Evolutionary conservation across 768 basidiomycete species (phyloP).

Genomic region (Lactifluus rugatus): DNA sequence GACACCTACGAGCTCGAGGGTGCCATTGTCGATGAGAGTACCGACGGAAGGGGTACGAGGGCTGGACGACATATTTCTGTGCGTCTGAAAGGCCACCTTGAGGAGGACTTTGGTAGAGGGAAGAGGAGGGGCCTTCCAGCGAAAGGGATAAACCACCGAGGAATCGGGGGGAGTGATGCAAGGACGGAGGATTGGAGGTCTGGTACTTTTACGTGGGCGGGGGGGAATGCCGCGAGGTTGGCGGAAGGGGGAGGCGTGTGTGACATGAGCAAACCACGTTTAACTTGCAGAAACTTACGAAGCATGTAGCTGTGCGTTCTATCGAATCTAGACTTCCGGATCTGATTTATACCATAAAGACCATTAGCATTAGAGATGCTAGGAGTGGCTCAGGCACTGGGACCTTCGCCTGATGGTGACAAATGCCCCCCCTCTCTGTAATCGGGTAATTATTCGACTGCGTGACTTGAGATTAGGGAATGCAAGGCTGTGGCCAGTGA

Average conservation of each 20-base stretch:
- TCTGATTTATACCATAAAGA: slow-evolving; percentile 13
- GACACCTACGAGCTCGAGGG: slow-evolving; percentile 75
- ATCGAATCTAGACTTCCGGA: slow-evolving; percentile 16
- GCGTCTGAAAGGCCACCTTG: slow-evolving; percentile 14
- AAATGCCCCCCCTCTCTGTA: slow-evolving; percentile 2
- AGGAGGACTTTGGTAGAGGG: neutral
- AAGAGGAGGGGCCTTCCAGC: slow-evolving; percentile 11
- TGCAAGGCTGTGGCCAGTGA: neutral
- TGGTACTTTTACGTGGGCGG: slow-evolving; percentile 23
- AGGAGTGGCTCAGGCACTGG: slow-evolving; percentile 14
- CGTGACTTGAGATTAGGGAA: neutral
- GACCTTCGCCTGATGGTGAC: neutral
- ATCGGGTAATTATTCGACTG: neutral
- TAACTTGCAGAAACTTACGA: neutral
- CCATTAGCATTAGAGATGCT: slow-evolving; percentile 7
- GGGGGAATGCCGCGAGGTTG: slow-evolving; percentile 27
- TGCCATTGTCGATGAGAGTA: slow-evolving; percentile 71
- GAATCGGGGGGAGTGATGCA: slow-evolving; percentile 25
- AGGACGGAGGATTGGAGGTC: slow-evolving; percentile 15
- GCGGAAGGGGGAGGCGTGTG: slow-evolving; percentile 27
- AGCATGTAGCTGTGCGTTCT: slow-evolving; percentile 3
- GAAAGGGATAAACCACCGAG: slow-evolving; percentile 20
- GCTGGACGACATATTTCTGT: slow-evolving; percentile 25
- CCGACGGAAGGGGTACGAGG: slow-evolving; percentile 47
- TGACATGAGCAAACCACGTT: slow-evolving; percentile 28